Base-by-base conservation (phyloP, 2,329 filamentous ascomycete species). In the Fusarium concolor region DNA sequence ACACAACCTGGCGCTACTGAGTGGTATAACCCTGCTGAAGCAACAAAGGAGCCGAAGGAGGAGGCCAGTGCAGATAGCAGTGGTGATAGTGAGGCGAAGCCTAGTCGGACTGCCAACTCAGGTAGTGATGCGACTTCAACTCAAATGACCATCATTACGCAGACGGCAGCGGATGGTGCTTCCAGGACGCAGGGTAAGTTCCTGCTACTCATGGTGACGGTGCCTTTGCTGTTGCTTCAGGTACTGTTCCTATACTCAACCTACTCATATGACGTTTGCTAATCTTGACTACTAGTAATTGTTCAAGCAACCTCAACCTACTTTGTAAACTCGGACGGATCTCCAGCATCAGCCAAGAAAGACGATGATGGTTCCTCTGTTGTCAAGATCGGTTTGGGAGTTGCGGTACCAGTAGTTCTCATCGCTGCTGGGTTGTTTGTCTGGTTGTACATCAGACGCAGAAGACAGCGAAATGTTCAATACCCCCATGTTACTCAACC, bases 101-200 rank as follows among this genome's bases (percentile, higher is more conserved):
- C 71, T 3, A 74, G 70, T 44, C 67, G 59, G 33, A 75, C 71
- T 3, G 65, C 44, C 17, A 43, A 74, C 38, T 65, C 60, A 11
- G 64, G 62, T 28, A 18, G 46, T 4, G 67, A 50, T 9, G 60
- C 52, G 1, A 75, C 71, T 12, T 71, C 69, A 11, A 73, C 73
- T 24, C 62, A 68, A 15, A 46, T 71, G 58, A 74, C 71, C 10
- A 65, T 71, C 38, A 60, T 75, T 33, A 74, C 73, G 7, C 65
- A 73, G 53, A 74, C 73, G 14, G 72, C 68, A 24, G 64, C 69
- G 33, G 70, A 67, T 24, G 67, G 62, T 31, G 65, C 72, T 54
- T 66, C 66, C 41, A 64, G 60, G 45, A 71, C 73, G 60, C 65
- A 47, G 68, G 71, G 73, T 75, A 74, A 71, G 73, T 75, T 71